Evolutionary conservation across 2,329 filamentous ascomycete species (phyloP).

Genomic region (Hypoxylon sp.): DNA sequence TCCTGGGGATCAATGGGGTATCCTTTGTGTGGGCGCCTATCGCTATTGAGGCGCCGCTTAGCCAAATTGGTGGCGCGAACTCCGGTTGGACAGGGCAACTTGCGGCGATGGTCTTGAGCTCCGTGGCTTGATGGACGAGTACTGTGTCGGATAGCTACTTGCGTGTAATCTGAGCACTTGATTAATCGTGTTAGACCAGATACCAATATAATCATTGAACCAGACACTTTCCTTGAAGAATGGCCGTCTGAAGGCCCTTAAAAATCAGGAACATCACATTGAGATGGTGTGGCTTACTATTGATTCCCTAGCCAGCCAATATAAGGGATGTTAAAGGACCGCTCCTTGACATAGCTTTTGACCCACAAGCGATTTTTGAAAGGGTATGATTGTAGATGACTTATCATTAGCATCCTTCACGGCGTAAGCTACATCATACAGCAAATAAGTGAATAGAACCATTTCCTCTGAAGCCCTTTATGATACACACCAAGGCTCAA

Average conservation of each 20-base stretch:
- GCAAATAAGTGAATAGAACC: conserved; percentile 15
- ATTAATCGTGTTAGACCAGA: background rate
- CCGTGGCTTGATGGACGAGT: conserved; percentile 39
- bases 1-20: conserved; percentile 60
- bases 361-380: background rate
- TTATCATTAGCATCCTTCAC: conserved; percentile 36
- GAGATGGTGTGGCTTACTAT: too few species aligned
- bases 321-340: too few species aligned
- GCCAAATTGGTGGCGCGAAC: conserved; percentile 55
- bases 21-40: conserved; percentile 60
- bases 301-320: too few species aligned
- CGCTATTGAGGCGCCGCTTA: conserved; percentile 63
- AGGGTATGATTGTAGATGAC: background rate
- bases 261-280: background rate
- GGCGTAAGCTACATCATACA: conserved; percentile 32
- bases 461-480: conserved; percentile 12
- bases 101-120: conserved; percentile 52
- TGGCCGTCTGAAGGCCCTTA: background rate
- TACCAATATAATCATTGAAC: background rate
- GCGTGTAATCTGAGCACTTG: background rate
- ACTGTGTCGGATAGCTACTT: background rate
- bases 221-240: background rate
- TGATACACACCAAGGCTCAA: conserved; percentile 33
- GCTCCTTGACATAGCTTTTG: too few species aligned
- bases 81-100: conserved; percentile 55